Conservation (phyloP, 2,329 filamentous ascomycete species). For the Emmonsia crescens region DNA sequence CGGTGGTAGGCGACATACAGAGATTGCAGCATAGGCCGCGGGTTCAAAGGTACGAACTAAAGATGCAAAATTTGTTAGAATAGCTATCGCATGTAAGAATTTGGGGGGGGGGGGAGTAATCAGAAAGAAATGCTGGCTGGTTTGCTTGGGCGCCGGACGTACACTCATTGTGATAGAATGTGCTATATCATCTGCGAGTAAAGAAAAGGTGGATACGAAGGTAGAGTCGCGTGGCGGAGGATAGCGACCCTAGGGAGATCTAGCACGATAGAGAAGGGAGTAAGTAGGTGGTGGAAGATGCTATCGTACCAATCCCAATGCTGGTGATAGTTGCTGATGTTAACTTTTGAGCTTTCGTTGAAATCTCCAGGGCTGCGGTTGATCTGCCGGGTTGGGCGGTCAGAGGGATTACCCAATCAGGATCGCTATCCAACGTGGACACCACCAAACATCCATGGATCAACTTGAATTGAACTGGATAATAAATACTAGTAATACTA, state of each 20-base stretch:
- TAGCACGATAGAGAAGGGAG: neutral
- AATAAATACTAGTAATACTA: neutral
- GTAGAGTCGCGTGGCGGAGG: neutral
- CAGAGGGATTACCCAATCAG: neutral
- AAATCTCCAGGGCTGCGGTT: neutral
- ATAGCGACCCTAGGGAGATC: neutral
- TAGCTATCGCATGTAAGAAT: neutral
- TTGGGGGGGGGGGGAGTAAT: neutral
- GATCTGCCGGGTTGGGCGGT: constrained; percentile 1
- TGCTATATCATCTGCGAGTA: neutral
- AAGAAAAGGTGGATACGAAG: neutral
- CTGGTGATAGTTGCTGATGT: neutral
- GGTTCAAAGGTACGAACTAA: constrained; percentile 87
- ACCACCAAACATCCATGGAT: too few species aligned
- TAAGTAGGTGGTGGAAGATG: too few species aligned
- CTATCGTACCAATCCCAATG: neutral
- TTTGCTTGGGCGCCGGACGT: neutral
- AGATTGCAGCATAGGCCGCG: constrained; percentile 88
- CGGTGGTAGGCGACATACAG: constrained; percentile 49
- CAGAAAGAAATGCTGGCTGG: neutral
- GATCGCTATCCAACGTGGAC: neutral
- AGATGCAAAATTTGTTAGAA: neutral
- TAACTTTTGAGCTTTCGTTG: neutral
- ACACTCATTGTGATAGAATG: neutral
- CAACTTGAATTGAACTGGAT: neutral